Evolutionary conservation across 2,329 filamentous ascomycete genomes (phyloP).

Genomic region (Exophiala mesophila): DNA sequence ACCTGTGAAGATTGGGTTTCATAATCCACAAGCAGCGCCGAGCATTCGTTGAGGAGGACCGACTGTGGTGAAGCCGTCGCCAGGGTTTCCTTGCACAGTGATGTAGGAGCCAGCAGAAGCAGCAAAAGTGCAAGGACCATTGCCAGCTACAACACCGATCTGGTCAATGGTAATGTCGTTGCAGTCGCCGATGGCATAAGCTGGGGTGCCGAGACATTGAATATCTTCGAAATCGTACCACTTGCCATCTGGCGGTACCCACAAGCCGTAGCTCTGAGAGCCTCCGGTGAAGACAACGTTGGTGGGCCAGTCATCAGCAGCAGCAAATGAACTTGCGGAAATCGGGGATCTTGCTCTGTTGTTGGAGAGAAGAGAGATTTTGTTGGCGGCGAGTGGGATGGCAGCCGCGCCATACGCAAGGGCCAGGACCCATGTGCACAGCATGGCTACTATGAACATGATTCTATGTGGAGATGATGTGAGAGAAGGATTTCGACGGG

Average conservation of each 20-base stretch:
- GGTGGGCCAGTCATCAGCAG: slow-evolving; percentile 21
- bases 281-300: slow-evolving; percentile 25
- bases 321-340: slow-evolving; percentile 6
- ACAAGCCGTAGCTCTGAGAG: slow-evolving; percentile 23
- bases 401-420: slow-evolving; percentile 9
- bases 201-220: slow-evolving; percentile 24
- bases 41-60: slow-evolving; percentile 26
- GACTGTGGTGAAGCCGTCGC: slow-evolving; percentile 23
- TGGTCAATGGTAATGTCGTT: slow-evolving; percentile 23
- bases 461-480: no score
- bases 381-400: slow-evolving; percentile 12
- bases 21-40: slow-evolving; percentile 14
- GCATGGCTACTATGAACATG: neutral
- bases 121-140: slow-evolving; percentile 32
- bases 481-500: no score
- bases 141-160: slow-evolving; percentile 29
- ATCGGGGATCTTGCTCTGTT: slow-evolving; percentile 19
- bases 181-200: slow-evolving; percentile 23
- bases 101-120: slow-evolving; percentile 26
- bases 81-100: slow-evolving; percentile 15
- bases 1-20: no score
- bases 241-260: slow-evolving; percentile 21
- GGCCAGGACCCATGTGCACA: slow-evolving; percentile 1
- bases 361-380: slow-evolving; percentile 3
- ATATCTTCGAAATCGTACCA: slow-evolving; percentile 20